Conservation (phyloP, 306 rosid species). For the Rosa chinensis region DNA sequence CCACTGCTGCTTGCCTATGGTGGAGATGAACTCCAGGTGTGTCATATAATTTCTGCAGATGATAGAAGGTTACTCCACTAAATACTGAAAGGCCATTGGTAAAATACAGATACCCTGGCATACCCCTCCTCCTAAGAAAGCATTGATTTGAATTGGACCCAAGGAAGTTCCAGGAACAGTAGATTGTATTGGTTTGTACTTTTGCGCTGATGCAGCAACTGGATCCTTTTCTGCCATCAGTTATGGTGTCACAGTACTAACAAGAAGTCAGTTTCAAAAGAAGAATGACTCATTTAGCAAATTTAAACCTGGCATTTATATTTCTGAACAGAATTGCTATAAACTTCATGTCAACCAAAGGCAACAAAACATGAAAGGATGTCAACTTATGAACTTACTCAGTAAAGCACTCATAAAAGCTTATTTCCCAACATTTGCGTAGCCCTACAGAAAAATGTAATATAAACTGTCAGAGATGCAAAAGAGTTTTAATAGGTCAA, state of each 20-base stretch:
- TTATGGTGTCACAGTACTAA: conserved; percentile 42
- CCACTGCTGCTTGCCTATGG: conserved; percentile 92
- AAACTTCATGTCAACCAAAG: neutral
- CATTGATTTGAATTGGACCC: conserved; percentile 89
- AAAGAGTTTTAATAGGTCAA: neutral
- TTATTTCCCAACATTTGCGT: conserved; percentile 97
- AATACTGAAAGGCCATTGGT: neutral
- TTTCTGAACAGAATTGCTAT: neutral
- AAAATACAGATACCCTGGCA: neutral
- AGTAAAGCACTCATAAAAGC: conserved; percentile 89
- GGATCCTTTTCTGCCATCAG: conserved; percentile 76
- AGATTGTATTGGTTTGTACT: conserved; percentile 90
- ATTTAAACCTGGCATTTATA: conserved; percentile 20
- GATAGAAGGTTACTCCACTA: neutral
- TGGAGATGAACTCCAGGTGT: conserved; percentile 98
- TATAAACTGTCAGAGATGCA: neutral
- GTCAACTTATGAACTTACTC: conserved; percentile 49
- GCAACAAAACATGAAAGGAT: neutral
- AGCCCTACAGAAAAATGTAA: conserved; percentile 48
- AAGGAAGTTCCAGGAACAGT: conserved; percentile 98
- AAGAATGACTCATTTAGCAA: neutral
- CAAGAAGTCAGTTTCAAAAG: conserved; percentile 25
- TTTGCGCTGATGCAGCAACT: conserved; percentile 87
- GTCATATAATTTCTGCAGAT: conserved; percentile 73
- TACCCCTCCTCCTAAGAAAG: conserved; percentile 97